A percentile compares a stretch with the other conserved stretches of the same genome.
Evolutionary conservation across 768 basidiomycete species (phyloP).

Genomic region (Podaxis carcinomalis): DNA sequence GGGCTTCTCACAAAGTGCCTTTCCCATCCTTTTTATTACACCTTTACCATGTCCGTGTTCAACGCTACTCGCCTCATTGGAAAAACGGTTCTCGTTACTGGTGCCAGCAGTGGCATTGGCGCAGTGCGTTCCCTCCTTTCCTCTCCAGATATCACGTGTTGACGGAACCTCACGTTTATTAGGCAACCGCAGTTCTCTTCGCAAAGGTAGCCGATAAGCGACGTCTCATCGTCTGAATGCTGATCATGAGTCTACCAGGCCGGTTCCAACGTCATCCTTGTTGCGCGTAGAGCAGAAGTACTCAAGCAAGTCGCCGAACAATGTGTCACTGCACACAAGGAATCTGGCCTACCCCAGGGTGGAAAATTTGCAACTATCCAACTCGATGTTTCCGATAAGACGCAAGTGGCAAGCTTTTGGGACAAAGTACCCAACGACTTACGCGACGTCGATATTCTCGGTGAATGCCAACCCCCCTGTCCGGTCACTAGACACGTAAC

Average conservation of each 20-base stretch:
- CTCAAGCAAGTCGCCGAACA: constrained; percentile 67
- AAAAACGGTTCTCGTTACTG: constrained; percentile 86
- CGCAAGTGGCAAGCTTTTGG: constrained; percentile 64
- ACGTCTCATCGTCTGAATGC: neutral
- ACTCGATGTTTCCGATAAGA: constrained; percentile 77
- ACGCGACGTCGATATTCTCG: constrained; percentile 76
- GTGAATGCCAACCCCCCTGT: constrained; percentile 35
- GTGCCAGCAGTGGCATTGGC: constrained; percentile 88
- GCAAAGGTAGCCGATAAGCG: constrained; percentile 59
- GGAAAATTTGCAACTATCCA: constrained; percentile 71
- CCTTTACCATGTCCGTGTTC: constrained; percentile 66
- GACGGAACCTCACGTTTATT: neutral
- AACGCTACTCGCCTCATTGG: constrained; percentile 74
- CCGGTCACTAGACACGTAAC: neutral
- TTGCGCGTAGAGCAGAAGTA: constrained; percentile 73
- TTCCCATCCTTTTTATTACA: neutral
- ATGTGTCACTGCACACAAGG: constrained; percentile 66
- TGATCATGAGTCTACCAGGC: constrained; percentile 40
- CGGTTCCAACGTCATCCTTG: constrained; percentile 83
- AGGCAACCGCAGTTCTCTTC: constrained; percentile 88
- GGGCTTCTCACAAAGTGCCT: neutral
- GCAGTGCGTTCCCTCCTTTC: constrained; percentile 48
- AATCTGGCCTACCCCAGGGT: constrained; percentile 67
- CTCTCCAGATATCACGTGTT: neutral
- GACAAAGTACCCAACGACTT: constrained; percentile 69